Evolutionary conservation across 768 basidiomycete genomes (phyloP), one percentile per base, ranked within the genome.

Genomic region (Rhizopogon roseolus): DNA sequence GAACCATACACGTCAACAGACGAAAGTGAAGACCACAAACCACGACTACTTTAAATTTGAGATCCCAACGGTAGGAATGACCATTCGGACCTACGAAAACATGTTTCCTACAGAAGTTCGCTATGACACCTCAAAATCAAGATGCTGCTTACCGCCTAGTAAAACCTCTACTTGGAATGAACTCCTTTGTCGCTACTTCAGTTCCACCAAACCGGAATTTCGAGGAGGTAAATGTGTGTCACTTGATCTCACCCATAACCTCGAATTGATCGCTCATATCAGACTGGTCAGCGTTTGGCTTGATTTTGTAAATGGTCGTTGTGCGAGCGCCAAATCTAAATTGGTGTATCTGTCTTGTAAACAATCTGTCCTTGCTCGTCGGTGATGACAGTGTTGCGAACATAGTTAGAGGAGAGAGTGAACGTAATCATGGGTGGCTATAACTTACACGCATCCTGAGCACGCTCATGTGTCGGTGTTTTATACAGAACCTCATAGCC

Each of bases 81-180:
- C 68, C 69, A 48, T 73, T 69, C 4, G 62, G 69, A 0, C 68
- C 73, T 1, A 50, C 64, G 42, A 74, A 74, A 8, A 65, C 61
- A 10, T 10, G 34, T 10, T 34, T 34, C 34, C 34, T 34, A 34
- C 34, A 9, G 9, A 9, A 29, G 9, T 9, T 29, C 4, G 7
- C 9, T 10, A 34, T 34, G 1, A 34, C 4, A 34, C 11, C 34
- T 4, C 34, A 10, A 10, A 34, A 34, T 9, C 11, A 54, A 27
- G 19, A 38, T 19, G 10, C 0, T 28, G 55, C 66, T 37, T 17
- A 68, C 66, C 60, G 57, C 55, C 62, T 29, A 1, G 50, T 27
- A 16, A 69, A 13, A 3, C 67, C 67, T 29, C 55, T 61, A 1
- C 57, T 22, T 8, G 63, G 58, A 43, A 66, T 55, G 43, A 67